Evolutionary conservation across 2,329 filamentous ascomycete genomes (phyloP), one percentile per base, ranked within the genome.

Genomic region (Huntiella savannae): DNA sequence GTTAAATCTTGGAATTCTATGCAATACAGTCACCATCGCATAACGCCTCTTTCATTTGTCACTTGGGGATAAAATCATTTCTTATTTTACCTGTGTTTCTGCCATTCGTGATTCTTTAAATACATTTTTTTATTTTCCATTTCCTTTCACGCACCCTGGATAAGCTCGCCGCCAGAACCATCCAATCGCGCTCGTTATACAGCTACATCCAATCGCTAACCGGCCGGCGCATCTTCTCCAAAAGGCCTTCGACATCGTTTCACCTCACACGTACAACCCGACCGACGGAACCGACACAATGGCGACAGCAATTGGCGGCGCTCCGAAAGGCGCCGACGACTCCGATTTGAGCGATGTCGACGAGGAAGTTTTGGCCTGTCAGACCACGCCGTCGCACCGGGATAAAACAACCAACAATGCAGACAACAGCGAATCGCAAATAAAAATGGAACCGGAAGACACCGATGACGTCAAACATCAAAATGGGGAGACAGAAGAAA

Each of bases 331-430:
- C 33, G 48, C 47, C 4, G 42, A 44, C n/a, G 73, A 78, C 55
- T 79, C 76, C 45, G 76, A 80, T 57, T 63, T 80, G 32, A 79
- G 75, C 62, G 76, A 79, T 46, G 65, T 79, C 45, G 75, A 79
- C 51, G 70, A 73, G 42, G 65, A 72, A 52, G 64, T 63, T 39
- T 52, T 63, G 37, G 59, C 60, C 51, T 58, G 59, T 51, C 55
- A 55, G 45, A 56, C 55, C 4, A n/a, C 13, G 10, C 12, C 28
- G 11, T 17, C 16, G 22, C 11, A 6, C 16, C 16, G 15, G 16
- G n/a, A 38, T 15, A 40, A n/a, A 16, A 40, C 16, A 11, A 10
- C 16, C 12, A 12, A 17, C 10, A 17, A 40, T 16, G 22, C 15
- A 8, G 36, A 17, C n/a, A 38, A 38, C 17, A 13, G 10, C 4